Evolutionary conservation across 2,329 filamentous ascomycete genomes (phyloP), one percentile per base, ranked within the genome.

Genomic region (Ascochyta rabiei): DNA sequence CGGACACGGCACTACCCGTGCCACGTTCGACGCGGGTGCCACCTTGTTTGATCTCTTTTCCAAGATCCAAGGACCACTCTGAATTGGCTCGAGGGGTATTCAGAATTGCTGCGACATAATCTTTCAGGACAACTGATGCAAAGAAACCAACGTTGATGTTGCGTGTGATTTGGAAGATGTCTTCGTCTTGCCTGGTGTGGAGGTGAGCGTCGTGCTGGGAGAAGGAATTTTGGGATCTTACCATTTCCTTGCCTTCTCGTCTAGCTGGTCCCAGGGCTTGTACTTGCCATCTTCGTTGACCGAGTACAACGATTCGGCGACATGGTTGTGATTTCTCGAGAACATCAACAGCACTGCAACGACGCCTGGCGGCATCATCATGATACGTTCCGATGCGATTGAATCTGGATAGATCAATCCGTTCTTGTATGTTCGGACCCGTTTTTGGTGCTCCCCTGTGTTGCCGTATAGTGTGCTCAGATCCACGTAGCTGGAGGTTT

Each of bases 281-380:
- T 82, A 96, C 21, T 89, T 84, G 15, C 86, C 87, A 43, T 86
- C 85, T 66, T 97, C 92, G 63, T 96, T 96, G 74, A 96, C 92
- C 18, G 83, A 79, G 0, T 89, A 87, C 18, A 96, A 79, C 55
- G 93, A 88, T 48, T 86, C 83, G 1, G 89, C 91, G 0, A 93
- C 84, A 62, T 93, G 83, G 74, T 97, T 96, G 76, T 96, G 93
- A 75, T 95, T 95, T 12, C 79, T 74, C 48, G 81, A 82, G 77
- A 88, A 90, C 74, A 89, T 82, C 55, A 90, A 83, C 24, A 90
- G 74, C 57, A 89, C 76, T 19, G 84, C 82, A 48, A 84, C 83
- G 23, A 88, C 85, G n/a, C 87, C 88, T 0, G 86, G 84, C 3
- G 88, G 88, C 56, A 89, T 86, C 1, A 84, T 82, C 16, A 89